Evolutionary conservation across 768 basidiomycete species (phyloP), one percentile per base, ranked within the genome.

Genomic region (Mycena venus): DNA sequence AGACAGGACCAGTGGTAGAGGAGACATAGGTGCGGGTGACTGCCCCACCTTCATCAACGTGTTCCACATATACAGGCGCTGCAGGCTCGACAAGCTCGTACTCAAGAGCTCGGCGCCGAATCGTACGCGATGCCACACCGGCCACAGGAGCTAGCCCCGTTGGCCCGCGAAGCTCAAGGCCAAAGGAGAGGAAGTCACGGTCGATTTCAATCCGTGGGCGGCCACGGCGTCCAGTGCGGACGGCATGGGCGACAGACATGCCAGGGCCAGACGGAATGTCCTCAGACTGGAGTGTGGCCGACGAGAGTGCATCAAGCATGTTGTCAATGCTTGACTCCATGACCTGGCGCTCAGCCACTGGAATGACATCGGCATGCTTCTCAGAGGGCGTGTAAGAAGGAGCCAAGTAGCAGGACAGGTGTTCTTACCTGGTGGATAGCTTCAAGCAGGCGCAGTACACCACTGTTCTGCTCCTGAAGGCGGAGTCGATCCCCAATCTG

Each of bases 71-170:
- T 0, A 81, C 79, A 25, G 83, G 80, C 0, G 34, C 60, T 79
- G n/a, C n/a, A n/a, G n/a, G n/a, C n/a, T n/a, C n/a, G n/a, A n/a
- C n/a, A n/a, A n/a, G n/a, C n/a, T n/a, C 79, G 47, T 70, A 73
- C 12, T 83, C 80, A 7, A 83, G 62, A 3, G 79, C 79, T 8
- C 80, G 74, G 29, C 80, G 75, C 1, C 76, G 77, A 21, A 84
- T 61, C 23, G 80, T 82, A 9, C 79, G 74, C 0, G 77, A 29
- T 29, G 40, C 51, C 29, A 71, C 75, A 7, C 72, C 78, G 25
- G 81, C 74, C 7, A 80, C 74, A 5, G 73, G 53, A 1, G 76
- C 79, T 0, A 82, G 53, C 23, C 65, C 66, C 0, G 77, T 78
- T 0, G 79, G 79, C 2, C 81, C 80, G 15, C 77, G 79, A 0